Percentiles rank a stretch among this genome's conserved stretches.
These are phyloP conservation scores for Tetrapisispora namnaoensis DNA, from an alignment of 805 yeast genomes.

Conservation along the genomic window DNA sequence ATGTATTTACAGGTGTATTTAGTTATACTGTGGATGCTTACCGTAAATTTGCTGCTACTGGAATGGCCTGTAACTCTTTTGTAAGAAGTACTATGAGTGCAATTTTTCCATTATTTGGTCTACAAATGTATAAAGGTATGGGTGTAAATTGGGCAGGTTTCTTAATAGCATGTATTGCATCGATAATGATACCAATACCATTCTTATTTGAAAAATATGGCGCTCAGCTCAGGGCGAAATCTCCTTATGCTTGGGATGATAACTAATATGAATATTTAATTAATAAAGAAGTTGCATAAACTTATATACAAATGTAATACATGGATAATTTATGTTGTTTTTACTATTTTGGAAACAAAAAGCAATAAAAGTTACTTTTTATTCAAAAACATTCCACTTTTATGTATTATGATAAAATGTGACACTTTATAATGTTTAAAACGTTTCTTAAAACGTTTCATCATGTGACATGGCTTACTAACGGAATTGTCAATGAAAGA, in stretches of 20 bases:
- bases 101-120: conserved; percentile 46
- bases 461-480: too few species aligned
- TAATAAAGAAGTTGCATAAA: too few species aligned
- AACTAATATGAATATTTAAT: not conserved
- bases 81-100: conserved; percentile 47
- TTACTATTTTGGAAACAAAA: too few species aligned
- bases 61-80: conserved; percentile 41
- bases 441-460: too few species aligned
- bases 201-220: conserved; percentile 44
- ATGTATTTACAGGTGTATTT: conserved; percentile 53
- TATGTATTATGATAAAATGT: too few species aligned
- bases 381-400: too few species aligned
- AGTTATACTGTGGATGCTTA: conserved; percentile 60
- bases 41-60: conserved; percentile 43
- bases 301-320: too few species aligned
- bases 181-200: conserved; percentile 45
- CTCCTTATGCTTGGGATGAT: conserved; percentile 38
- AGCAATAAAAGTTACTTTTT: too few species aligned
- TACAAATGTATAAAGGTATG: conserved; percentile 45
- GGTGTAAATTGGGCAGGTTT: conserved; percentile 53
- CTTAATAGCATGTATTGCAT: conserved; percentile 41
- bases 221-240: conserved; percentile 33
- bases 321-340: too few species aligned
- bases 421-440: too few species aligned
- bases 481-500: too few species aligned